These are phyloP conservation scores for Claviceps maximensis DNA, from an alignment of 2,329 filamentous ascomycete species.

Conservation along the genomic window DNA sequence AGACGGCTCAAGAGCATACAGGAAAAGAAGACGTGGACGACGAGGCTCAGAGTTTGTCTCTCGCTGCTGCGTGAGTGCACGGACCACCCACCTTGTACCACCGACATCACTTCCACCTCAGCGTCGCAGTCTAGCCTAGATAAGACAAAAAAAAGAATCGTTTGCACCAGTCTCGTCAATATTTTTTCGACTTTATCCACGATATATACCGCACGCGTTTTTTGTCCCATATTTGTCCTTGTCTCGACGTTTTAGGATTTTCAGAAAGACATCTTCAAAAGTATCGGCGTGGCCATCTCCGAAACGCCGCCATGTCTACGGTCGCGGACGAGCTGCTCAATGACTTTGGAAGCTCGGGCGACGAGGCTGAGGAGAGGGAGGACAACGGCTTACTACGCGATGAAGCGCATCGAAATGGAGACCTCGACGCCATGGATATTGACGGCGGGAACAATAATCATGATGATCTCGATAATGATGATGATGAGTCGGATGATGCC, in stretches of 20 bases:
- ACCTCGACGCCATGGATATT: slow-evolving; percentile 37
- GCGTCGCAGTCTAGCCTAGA: slow-evolving; percentile 13
- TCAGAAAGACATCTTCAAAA: too few species aligned
- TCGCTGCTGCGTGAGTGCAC: slow-evolving; percentile 6
- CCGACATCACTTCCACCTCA: slow-evolving; percentile 13
- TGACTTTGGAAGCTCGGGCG: slow-evolving; percentile 52
- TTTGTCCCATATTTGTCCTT: not conserved
- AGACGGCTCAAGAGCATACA: not conserved
- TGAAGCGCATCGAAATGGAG: slow-evolving; percentile 23
- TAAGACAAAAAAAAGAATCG: not conserved
- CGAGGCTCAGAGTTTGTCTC: slow-evolving; percentile 1
- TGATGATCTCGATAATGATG: slow-evolving; percentile 41
- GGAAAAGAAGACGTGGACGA: slow-evolving; percentile 5
- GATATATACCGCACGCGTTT: not conserved
- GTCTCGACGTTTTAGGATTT: not conserved
- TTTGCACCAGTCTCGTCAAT: not conserved
- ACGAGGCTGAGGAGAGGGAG: slow-evolving; percentile 54
- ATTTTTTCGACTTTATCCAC: not conserved
- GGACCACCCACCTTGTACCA: slow-evolving; percentile 1
- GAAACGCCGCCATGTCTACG: slow-evolving; percentile 55
- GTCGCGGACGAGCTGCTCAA: slow-evolving; percentile 85
- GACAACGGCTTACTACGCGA: slow-evolving; percentile 34
- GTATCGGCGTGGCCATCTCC: not conserved
- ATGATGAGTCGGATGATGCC: slow-evolving; percentile 33
- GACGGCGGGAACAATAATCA: slow-evolving; percentile 34